Conservation (phyloP, 768 basidiomycete genomes). For the Mycena rebaudengoi region DNA sequence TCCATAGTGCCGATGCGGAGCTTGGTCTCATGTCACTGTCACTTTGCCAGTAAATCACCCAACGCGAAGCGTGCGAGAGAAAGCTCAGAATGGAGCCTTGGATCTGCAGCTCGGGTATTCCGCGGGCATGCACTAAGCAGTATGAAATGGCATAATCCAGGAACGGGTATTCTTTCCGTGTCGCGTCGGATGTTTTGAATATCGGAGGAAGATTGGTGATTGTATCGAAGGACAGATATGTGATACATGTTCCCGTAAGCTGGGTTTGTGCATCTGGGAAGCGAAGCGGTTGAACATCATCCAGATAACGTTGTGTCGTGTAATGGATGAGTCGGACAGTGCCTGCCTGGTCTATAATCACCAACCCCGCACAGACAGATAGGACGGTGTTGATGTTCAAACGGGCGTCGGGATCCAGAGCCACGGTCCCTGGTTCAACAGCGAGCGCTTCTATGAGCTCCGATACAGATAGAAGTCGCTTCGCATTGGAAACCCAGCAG, state of each 20-base stretch:
- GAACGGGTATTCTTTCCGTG: background rate
- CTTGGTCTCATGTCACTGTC: background rate
- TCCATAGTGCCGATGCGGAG: background rate
- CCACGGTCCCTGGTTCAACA: background rate
- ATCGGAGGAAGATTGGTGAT: background rate
- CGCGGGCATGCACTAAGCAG: background rate
- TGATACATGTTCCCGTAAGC: background rate
- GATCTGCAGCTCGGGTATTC: background rate
- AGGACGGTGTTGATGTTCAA: background rate
- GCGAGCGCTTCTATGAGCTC: background rate
- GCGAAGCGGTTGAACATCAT: background rate
- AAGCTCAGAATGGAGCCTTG: background rate
- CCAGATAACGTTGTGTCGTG: background rate
- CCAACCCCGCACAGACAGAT: background rate
- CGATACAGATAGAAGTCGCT: background rate
- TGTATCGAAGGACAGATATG: background rate
- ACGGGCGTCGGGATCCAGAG: background rate
- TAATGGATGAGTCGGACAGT: background rate
- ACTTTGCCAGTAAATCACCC: background rate
- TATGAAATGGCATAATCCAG: background rate
- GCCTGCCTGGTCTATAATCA: background rate
- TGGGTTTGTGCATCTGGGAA: background rate
- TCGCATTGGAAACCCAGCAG: background rate
- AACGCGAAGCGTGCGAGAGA: background rate
- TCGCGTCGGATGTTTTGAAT: background rate